Base-by-base conservation (phyloP, 768 basidiomycete species). In the Russula vinacea region DNA sequence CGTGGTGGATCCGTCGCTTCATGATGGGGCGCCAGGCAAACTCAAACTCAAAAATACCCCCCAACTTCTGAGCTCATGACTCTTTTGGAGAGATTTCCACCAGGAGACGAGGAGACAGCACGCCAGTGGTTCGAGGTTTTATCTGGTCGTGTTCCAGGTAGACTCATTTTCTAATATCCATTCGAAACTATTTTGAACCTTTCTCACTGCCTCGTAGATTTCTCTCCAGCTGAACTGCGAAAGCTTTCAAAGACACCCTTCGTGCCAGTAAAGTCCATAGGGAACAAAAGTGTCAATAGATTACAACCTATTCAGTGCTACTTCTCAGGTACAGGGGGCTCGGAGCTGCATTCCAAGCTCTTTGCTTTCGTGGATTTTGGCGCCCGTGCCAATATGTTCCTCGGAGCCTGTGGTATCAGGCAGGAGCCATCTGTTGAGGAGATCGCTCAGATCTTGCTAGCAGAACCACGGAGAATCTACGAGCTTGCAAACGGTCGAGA, bases 331-430 rank as follows among this genome's bases (percentile, higher is more conserved):
- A 76, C 79, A 56, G 74, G 78, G 17, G 76, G 79, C 29, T 81
- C 82, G 29, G 79, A 81, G 40, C 84, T 93, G 44, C 89, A 91
- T 71, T 88, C 88, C 3, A 87, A 88, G 67, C 76, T 96, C 1
- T 97, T 98, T 71, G 81, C 84, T 39, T 97, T 94, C 69, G 85
- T 98, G 56, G 87, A 96, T 73, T 97, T 96, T 72, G 95, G 94
- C 2, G 71, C 80, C 1, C 77, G 80, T 5, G 96, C 89, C 29
- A 96, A 94, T 68, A 79, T 82, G 4, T 98, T 99, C 76, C 78
- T 99, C 51, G 83, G 81, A 58, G 87, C 90, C 3, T 92, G 92
- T 69, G 96, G 97, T 13, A 91, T 94, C 17, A 89, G 86, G 71
- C 86, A 83, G 47, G 91, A 94, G 71, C 95, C 96, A 5, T 92